phyloP scores from a whole-genome alignment of 345 rosid species.

The Barbarea vulgaris region DNA sequence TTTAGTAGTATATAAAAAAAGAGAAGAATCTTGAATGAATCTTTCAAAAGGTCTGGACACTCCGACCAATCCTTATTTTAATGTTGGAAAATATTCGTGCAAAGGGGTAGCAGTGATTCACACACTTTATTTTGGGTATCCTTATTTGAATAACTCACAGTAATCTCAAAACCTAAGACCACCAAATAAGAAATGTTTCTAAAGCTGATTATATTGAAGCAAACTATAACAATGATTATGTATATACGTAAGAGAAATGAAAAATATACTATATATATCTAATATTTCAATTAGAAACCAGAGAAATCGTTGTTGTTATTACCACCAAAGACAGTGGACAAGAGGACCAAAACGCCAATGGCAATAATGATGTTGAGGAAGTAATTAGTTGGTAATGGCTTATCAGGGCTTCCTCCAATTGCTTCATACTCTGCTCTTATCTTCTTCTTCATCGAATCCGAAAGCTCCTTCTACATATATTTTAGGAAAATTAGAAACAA shows the following conservation, averaged over 20 bases:
- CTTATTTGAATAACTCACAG: background rate
- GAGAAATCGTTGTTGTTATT: slow-evolving; percentile 46
- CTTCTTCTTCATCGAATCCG: slow-evolving; percentile 91
- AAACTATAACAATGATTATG: background rate
- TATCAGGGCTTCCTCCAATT: slow-evolving; percentile 81
- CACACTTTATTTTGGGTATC: background rate
- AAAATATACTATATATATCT: background rate
- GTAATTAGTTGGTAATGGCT: slow-evolving; percentile 73
- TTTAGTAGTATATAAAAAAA: too few species aligned
- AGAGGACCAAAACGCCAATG: slow-evolving; percentile 67
- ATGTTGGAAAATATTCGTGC: background rate
- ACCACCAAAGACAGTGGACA: slow-evolving; percentile 61
- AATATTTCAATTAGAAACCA: slow-evolving; percentile 18
- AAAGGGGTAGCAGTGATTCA: slow-evolving; percentile 1
- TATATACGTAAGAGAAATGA: slow-evolving; percentile 15
- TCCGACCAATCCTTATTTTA: background rate
- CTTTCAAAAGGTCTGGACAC: slow-evolving; percentile 2
- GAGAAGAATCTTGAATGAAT: slow-evolving; percentile 16
- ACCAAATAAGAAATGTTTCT: background rate
- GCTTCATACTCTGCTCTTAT: slow-evolving; percentile 82
- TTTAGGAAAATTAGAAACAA: background rate
- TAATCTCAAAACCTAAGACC: background rate
- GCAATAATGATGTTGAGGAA: slow-evolving; percentile 80
- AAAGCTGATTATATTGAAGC: background rate
- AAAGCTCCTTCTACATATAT: slow-evolving; percentile 73